Evolutionary conservation across 371 early-diverging fungal species (phyloP).

Genomic region (Mucor saturninus): DNA sequence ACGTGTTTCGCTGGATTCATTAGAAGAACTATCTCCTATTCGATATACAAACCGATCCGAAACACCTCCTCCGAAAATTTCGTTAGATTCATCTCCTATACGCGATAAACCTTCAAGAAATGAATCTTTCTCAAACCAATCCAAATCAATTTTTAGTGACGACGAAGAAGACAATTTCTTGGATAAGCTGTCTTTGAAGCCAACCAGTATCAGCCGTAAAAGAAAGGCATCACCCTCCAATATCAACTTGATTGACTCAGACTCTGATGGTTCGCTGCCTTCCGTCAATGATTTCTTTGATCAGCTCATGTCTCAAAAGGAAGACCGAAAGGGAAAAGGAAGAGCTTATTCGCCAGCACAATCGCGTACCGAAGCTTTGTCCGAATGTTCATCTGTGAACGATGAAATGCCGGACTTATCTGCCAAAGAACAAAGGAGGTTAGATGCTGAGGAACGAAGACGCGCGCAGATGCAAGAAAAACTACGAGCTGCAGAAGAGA

Average conservation of each 20-base stretch:
- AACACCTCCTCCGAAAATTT: no score
- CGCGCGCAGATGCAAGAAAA: not conserved
- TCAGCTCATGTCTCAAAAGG: slow-evolving; percentile 14
- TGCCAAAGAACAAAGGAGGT: slow-evolving; percentile 11
- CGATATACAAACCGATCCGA: no score
- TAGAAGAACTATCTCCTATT: not conserved
- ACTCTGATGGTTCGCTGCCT: slow-evolving; percentile 6
- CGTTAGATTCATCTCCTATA: no score
- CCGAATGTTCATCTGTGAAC: not conserved
- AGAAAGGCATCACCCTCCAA: not conserved
- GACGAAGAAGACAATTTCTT: not conserved
- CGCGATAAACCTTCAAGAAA: not conserved
- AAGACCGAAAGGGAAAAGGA: slow-evolving; percentile 11
- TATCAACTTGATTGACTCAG: not conserved
- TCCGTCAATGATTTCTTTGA: slow-evolving; percentile 19
- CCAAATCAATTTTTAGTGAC: not conserved
- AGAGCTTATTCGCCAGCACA: not conserved
- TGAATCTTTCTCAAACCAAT: not conserved
- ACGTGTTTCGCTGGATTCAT: not conserved
- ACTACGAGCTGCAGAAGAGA: slow-evolving; percentile 8
- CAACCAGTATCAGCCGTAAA: not conserved
- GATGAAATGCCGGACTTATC: not conserved
- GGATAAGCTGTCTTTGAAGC: not conserved
- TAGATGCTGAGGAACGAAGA: slow-evolving; percentile 18
- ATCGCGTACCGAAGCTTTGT: not conserved